Evolutionary conservation across 176 grass and related monocot species (phyloP), one percentile per base, ranked within the genome.

Genomic region (Oryza longistaminata): DNA sequence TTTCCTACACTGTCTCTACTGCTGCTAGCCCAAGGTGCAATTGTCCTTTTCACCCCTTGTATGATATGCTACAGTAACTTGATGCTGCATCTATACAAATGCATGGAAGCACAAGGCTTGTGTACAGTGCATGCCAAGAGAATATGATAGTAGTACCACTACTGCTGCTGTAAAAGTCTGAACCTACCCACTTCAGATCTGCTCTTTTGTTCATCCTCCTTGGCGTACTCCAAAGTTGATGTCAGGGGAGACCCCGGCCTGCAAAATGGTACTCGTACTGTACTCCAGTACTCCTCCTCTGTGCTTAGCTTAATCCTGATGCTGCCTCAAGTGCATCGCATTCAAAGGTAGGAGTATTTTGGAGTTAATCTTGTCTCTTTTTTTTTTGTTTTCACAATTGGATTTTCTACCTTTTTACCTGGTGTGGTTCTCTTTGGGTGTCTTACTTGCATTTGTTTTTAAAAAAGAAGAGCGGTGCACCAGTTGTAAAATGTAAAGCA

Each of bases 101-200:
- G 58, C n/a, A 62, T 10, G 58, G 21, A 62, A 62, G 21, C 58
- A 24, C 21, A 61, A 61, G 58, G 58, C 58, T 62, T 24, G 8
- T 24, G n/a, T 4, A 25, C 16, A 76, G 37, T 39, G 5, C 34
- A 37, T 34, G 81, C 72, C 55, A 71, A 34, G 67, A 71, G 81
- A 84, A 88, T 67, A 88, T 73, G 44, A 67, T 84, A 81, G 64
- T 46, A 79, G 27, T 67, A 61, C 22, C 66, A 31, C 44, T 83
- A 19, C 46, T 39, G 75, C 48, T 50, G 4, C 15, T 49, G 46
- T 49, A 49, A 49, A 58, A 58, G 17, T 58, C 7, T 58, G 71
- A 76, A 84, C 40, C 46, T 77, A 68, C 72, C 29, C 73, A 40
- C 74, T 68, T 75, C 70, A 75, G 45, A 87, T 58, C 61, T 68